phyloP scores from a whole-genome alignment of 805 yeast genomes.

The Kregervanrija fluxuum region DNA sequence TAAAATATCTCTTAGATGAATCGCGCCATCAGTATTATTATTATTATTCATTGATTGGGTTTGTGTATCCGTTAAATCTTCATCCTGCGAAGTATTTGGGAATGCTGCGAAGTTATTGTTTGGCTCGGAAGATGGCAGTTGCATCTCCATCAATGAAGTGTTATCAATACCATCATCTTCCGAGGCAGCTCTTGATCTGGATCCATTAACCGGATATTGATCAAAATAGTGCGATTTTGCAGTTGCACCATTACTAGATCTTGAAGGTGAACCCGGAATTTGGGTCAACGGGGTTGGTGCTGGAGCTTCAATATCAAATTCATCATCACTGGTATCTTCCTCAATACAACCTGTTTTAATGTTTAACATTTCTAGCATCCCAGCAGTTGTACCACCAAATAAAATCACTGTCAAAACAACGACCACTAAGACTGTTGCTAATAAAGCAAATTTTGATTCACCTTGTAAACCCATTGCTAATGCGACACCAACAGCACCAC shows the following conservation, averaged over 20 bases:
- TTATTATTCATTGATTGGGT: too few relatives aligned
- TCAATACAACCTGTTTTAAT: slow-evolving; percentile 87
- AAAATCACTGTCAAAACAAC: slow-evolving; percentile 93
- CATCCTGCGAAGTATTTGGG: slow-evolving; percentile 3
- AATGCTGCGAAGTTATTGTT: slow-evolving; percentile 1
- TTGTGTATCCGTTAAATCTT: not conserved
- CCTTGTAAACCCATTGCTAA: slow-evolving; percentile 97
- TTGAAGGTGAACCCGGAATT: not conserved
- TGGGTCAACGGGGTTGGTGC: not conserved
- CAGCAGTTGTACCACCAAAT: slow-evolving; percentile 97
- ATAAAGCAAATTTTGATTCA: slow-evolving; percentile 75
- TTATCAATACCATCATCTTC: slow-evolving; percentile 17
- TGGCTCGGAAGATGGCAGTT: slow-evolving; percentile 1
- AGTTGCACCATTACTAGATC: slow-evolving; percentile 3
- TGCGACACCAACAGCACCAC: slow-evolving; percentile 99
- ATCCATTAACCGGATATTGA: slow-evolving; percentile 6
- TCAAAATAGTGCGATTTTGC: slow-evolving; percentile 18
- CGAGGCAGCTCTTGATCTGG: slow-evolving; percentile 20
- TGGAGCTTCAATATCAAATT: slow-evolving; percentile 85
- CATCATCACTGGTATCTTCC: slow-evolving; percentile 84
- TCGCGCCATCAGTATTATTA: slow-evolving; percentile 8
- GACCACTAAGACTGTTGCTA: slow-evolving; percentile 94
- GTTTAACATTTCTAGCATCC: slow-evolving; percentile 92
- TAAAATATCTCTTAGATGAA: slow-evolving; percentile 25
- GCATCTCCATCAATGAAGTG: slow-evolving; percentile 8